A percentile compares a stretch with the other conserved stretches of the same genome.
Evolutionary conservation across 768 basidiomycete genomes (phyloP).

Genomic region (Guyanaporus albipodus): DNA sequence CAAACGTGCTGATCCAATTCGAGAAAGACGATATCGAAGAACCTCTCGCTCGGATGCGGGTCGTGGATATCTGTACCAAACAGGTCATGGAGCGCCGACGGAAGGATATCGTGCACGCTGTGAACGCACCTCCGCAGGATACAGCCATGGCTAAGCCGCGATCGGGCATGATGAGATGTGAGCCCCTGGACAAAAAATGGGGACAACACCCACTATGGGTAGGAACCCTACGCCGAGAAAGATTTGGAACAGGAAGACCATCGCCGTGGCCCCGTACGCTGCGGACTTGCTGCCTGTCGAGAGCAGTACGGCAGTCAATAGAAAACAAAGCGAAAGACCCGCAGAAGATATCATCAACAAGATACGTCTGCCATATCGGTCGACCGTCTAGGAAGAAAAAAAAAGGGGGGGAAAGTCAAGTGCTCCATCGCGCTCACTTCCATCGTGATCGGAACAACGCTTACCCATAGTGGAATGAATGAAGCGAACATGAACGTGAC

Average conservation of each 20-base stretch:
- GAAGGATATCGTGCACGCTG: no score
- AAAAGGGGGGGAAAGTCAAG: not conserved
- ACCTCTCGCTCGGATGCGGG: slow-evolving; percentile 1
- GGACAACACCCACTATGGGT: not conserved
- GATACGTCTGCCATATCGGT: not conserved
- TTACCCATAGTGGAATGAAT: not conserved
- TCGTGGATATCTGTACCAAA: slow-evolving; percentile 1
- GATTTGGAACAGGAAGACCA: not conserved
- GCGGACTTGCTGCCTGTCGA: not conserved
- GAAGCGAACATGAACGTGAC: slow-evolving; percentile 2
- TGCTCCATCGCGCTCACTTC: not conserved
- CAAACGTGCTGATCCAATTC: no score
- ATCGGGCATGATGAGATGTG: not conserved
- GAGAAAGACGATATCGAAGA: no score
- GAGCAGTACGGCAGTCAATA: not conserved
- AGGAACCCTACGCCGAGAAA: not conserved
- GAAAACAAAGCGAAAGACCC: not conserved
- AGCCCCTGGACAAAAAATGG: not conserved
- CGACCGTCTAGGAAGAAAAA: not conserved
- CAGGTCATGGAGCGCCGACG: no score
- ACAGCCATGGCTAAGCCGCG: not conserved
- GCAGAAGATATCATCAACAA: not conserved
- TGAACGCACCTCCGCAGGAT: not conserved
- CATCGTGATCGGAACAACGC: not conserved
- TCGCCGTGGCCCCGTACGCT: not conserved